phyloP scores from a whole-genome alignment of 2,329 filamentous ascomycete genomes.

The Aulographum hederae region DNA sequence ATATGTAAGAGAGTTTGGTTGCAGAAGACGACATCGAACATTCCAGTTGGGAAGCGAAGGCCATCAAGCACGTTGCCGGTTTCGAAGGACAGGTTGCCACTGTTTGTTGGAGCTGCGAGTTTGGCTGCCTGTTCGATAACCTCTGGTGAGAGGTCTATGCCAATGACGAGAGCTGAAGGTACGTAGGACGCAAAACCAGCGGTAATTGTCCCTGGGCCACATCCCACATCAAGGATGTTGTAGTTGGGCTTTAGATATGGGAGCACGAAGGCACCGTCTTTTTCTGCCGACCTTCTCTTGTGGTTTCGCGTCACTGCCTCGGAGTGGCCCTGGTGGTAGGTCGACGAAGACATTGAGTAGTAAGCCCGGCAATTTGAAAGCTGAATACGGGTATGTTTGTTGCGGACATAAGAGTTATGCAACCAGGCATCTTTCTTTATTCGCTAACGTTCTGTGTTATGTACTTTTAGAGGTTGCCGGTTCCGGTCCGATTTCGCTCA shows the following conservation, averaged over 20 bases:
- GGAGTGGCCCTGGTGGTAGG: too few relatives aligned
- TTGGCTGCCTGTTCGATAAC: slow-evolving; percentile 22
- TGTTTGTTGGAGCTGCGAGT: slow-evolving; percentile 14
- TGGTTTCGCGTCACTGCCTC: background rate
- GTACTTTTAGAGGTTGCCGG: too few relatives aligned
- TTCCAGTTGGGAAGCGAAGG: slow-evolving; percentile 21
- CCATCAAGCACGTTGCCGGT: background rate
- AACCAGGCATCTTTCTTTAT: too few relatives aligned
- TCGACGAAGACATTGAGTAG: too few relatives aligned
- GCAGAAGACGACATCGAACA: slow-evolving; percentile 41
- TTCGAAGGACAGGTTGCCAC: slow-evolving; percentile 6
- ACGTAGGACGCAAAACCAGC: slow-evolving; percentile 23
- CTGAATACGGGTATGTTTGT: too few relatives aligned
- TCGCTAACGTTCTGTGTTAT: too few relatives aligned
- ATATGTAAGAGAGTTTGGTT: slow-evolving; percentile 42
- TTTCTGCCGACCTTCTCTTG: background rate
- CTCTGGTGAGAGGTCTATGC: slow-evolving; percentile 24
- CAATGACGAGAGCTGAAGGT: slow-evolving; percentile 25
- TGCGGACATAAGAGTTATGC: too few relatives aligned
- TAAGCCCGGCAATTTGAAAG: too few relatives aligned
- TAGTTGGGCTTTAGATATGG: slow-evolving; percentile 2
- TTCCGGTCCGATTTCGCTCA: too few relatives aligned
- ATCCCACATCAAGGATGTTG: slow-evolving; percentile 27
- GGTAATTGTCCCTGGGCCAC: slow-evolving; percentile 30
- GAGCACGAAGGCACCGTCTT: slow-evolving; percentile 2